Conservation (phyloP, 352 stramenopile genomes). For the Pythium sp. region DNA sequence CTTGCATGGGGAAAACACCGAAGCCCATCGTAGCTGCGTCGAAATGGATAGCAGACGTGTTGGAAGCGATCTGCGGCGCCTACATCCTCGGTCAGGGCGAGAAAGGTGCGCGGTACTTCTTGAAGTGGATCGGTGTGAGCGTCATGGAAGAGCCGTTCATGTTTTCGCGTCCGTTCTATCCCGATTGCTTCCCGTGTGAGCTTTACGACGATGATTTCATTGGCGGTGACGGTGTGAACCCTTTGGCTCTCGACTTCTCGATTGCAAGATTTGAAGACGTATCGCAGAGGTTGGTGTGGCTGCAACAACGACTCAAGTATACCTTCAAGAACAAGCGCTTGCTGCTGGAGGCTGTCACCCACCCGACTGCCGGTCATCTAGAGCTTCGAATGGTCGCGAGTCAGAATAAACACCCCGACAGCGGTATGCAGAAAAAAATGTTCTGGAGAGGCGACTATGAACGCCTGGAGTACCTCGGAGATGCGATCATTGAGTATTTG, state of each 20-base stretch:
- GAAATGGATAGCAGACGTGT: constrained; percentile 85
- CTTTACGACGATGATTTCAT: constrained; percentile 36
- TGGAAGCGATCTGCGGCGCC: constrained; percentile 79
- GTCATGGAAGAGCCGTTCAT: constrained; percentile 41
- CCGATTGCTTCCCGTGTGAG: constrained; percentile 65
- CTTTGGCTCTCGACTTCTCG: constrained; percentile 48
- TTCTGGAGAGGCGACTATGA: constrained; percentile 86
- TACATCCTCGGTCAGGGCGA: constrained; percentile 75
- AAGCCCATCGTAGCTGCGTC: constrained; percentile 64
- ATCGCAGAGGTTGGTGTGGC: constrained; percentile 39
- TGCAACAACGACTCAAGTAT: constrained; percentile 82
- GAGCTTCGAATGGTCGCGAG: constrained; percentile 37
- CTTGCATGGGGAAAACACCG: constrained; percentile 82
- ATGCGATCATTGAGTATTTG: constrained; percentile 88
- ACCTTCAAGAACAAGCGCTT: constrained; percentile 76
- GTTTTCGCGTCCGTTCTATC: constrained; percentile 58
- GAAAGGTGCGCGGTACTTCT: constrained; percentile 67
- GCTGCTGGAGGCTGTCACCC: constrained; percentile 74
- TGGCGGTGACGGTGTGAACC: constrained; percentile 19
- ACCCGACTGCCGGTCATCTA: constrained; percentile 68
- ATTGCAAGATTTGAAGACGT: constrained; percentile 60
- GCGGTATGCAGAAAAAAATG: constrained; percentile 34
- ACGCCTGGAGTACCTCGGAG: constrained; percentile 85
- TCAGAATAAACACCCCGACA: not conserved
- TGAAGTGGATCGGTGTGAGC: constrained; percentile 73